A percentile compares a stretch with the other conserved stretches of the same genome.
These are phyloP conservation scores for Davidsoniella australis DNA, from an alignment of 2,329 filamentous ascomycete species.

Conservation along the genomic window DNA sequence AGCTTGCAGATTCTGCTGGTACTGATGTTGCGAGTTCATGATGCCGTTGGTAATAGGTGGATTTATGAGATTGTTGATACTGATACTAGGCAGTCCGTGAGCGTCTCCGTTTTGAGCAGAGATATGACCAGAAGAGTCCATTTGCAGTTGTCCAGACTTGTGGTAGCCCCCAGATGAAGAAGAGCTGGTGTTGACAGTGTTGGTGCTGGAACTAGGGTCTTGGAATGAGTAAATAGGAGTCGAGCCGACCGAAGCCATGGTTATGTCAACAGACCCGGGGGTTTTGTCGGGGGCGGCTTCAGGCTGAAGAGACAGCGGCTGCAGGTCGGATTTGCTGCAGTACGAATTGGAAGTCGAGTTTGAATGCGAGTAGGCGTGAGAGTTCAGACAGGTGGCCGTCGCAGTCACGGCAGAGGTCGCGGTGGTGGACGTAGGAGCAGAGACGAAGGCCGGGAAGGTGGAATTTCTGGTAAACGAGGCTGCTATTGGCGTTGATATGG, in stretches of 20 bases:
- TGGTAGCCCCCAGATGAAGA: too few species aligned
- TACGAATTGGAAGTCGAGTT: background rate
- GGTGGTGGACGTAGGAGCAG: conserved; percentile 5
- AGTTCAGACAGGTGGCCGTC: background rate
- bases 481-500: background rate
- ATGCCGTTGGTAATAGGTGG: conserved; percentile 3
- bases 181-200: background rate
- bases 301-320: background rate
- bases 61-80: conserved; percentile 17
- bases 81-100: conserved; percentile 18
- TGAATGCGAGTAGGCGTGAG: background rate
- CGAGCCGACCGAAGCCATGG: conserved; percentile 3
- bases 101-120: conserved; percentile 8
- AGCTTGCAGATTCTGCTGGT: conserved; percentile 9
- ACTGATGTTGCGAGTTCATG: conserved; percentile 15
- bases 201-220: background rate
- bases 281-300: background rate
- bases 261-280: background rate
- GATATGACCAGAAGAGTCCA: background rate
- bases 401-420: conserved; percentile 9
- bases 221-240: conserved; percentile 4
- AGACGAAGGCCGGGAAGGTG: conserved; percentile 4
- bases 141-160: background rate
- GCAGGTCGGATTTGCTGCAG: background rate
- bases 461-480: background rate